Evolutionary conservation across 1,284 basidiomycete genomes (phyloP).

Genomic region (Neonothopanus nambi): DNA sequence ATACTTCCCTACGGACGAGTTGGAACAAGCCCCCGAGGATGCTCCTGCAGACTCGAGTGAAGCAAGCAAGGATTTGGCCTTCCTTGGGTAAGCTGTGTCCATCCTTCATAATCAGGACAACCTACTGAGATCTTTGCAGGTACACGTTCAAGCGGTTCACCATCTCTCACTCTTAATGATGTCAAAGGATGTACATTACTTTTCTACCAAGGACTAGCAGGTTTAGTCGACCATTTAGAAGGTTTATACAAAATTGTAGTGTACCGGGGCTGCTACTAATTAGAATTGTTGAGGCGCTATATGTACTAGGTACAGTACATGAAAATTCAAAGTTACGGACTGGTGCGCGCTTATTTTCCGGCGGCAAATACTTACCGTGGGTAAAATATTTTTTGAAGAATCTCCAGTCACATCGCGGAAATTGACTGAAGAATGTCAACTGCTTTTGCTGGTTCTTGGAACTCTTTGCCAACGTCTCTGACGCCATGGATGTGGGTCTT

Average conservation of each 20-base stretch:
- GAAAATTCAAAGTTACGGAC: too few relatives aligned
- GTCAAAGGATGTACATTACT: constrained; percentile 31
- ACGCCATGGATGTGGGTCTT: constrained; percentile 85
- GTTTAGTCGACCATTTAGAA: too few relatives aligned
- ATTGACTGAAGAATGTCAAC: too few relatives aligned
- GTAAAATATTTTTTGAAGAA: not conserved
- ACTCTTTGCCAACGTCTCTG: constrained; percentile 71
- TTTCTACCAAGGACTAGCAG: constrained; percentile 66
- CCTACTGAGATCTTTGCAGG: constrained; percentile 34
- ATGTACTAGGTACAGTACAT: too few relatives aligned
- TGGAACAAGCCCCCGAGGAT: constrained; percentile 84
- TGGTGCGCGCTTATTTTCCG: too few relatives aligned
- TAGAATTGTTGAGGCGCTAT: too few relatives aligned
- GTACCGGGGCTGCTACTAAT: not conserved
- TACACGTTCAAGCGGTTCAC: constrained; percentile 81
- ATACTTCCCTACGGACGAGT: constrained; percentile 97
- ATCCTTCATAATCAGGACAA: constrained; percentile 42
- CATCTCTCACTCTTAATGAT: constrained; percentile 45
- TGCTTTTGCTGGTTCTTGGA: constrained; percentile 76
- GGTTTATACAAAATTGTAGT: too few relatives aligned
- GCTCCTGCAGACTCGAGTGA: constrained; percentile 54
- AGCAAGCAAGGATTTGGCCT: constrained; percentile 85
- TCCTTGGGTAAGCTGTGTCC: constrained; percentile 71
- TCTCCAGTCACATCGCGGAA: constrained; percentile 8
- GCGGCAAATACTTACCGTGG: too few relatives aligned